Conservation (phyloP, 2,329 filamentous ascomycete genomes). For the Colletotrichum eleusines region DNA sequence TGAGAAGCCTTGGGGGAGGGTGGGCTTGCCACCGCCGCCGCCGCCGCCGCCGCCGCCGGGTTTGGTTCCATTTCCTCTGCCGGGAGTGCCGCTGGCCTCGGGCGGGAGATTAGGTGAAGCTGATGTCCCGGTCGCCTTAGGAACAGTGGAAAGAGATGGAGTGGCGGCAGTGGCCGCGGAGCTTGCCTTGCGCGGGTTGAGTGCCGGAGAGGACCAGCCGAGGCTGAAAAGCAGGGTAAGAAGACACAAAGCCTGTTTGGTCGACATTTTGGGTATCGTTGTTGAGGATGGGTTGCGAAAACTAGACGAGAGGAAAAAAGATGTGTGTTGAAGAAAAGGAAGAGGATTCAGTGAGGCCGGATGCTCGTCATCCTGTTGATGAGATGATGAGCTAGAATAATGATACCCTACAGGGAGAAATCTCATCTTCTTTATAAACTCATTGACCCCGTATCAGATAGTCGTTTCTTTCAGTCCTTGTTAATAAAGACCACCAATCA, state of each 20-base stretch:
- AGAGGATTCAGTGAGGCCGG: not conserved
- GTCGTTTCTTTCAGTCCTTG: slow-evolving; percentile 7
- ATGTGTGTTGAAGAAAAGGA: not conserved
- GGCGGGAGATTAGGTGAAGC: not conserved
- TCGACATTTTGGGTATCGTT: slow-evolving; percentile 28
- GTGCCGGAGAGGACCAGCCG: slow-evolving; percentile 29
- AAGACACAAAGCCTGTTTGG: slow-evolving; percentile 32
- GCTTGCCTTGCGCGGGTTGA: slow-evolving; percentile 8
- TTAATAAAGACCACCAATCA: not conserved
- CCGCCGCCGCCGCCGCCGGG: not conserved
- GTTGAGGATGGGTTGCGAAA: slow-evolving; percentile 4
- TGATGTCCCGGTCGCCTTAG: not conserved
- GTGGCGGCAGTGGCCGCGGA: slow-evolving; percentile 6
- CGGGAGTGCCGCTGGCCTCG: not conserved
- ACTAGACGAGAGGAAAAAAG: not conserved
- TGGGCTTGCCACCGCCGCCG: slow-evolving; percentile 10
- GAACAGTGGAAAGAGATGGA: not conserved
- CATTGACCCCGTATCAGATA: not conserved
- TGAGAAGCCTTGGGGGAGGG: slow-evolving; percentile 42
- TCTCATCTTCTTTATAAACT: slow-evolving; percentile 23
- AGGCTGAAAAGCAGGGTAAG: slow-evolving; percentile 33
- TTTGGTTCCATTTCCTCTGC: not conserved
- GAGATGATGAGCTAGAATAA: slow-evolving; percentile 8
- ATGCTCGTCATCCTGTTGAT: not conserved
- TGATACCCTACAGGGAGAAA: not conserved